Conservation (phyloP, 164 flowering plant genomes). For the Nelumbo lutea region DNA sequence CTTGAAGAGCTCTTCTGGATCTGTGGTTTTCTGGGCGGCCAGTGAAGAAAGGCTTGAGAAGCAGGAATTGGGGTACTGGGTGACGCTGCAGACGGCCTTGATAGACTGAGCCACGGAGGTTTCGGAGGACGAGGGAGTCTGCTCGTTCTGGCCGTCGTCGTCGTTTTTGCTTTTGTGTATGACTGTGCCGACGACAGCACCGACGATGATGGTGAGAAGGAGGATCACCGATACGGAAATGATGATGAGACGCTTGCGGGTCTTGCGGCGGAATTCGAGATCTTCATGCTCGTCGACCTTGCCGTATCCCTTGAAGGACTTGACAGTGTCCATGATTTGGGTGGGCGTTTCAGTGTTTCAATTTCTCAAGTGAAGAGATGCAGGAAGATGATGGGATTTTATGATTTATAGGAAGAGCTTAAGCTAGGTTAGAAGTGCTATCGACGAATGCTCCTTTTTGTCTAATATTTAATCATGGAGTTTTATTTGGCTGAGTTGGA, state of each 20-base stretch:
- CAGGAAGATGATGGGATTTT: too few relatives aligned
- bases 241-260: constrained; percentile 43
- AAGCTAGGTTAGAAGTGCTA: too few relatives aligned
- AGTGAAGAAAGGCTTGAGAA: constrained; percentile 30
- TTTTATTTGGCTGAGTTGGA: too few relatives aligned
- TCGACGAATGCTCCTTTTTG: too few relatives aligned
- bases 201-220: constrained; percentile 41
- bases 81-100: constrained; percentile 49
- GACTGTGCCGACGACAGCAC: constrained; percentile 43
- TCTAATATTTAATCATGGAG: too few relatives aligned
- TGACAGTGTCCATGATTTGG: constrained; percentile 4
- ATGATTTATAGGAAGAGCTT: too few relatives aligned
- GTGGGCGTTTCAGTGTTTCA: too few relatives aligned
- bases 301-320: constrained; percentile 37
- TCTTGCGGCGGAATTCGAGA: constrained; percentile 32
- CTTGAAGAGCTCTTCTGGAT: constrained; percentile 43
- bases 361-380: too few relatives aligned
- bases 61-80: constrained; percentile 52
- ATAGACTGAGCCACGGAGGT: constrained; percentile 28
- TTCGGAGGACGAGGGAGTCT: not conserved
- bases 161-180: not conserved
- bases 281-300: constrained; percentile 44
- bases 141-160: not conserved
- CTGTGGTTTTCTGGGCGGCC: constrained; percentile 13
- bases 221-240: constrained; percentile 43